These are phyloP conservation scores for Citrus sp. DNA, from an alignment of 345 rosid species.

Conservation along the genomic window DNA sequence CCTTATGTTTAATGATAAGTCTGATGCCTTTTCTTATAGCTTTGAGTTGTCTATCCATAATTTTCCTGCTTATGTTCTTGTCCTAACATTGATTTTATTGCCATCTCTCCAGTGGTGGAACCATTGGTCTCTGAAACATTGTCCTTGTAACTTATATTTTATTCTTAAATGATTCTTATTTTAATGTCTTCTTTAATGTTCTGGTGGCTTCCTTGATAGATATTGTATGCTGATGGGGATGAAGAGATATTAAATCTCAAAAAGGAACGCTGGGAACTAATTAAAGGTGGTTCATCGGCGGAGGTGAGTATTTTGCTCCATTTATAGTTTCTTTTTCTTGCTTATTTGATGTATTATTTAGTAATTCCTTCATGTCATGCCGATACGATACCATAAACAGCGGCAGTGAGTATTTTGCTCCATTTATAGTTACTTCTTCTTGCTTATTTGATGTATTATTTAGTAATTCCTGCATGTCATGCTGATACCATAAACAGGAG, in stretches of 20 bases:
- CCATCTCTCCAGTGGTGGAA: not conserved
- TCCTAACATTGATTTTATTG: not conserved
- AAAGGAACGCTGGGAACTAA: conserved; percentile 53
- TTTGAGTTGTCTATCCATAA: not conserved
- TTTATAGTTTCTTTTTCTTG: conserved; percentile 15
- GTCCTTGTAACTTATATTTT: not conserved
- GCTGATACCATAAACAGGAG: conserved; percentile 30
- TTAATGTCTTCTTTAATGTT: not conserved
- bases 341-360: conserved; percentile 4
- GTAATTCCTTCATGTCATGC: not conserved
- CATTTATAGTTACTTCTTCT: conserved; percentile 17
- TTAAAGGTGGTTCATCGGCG: conserved; percentile 25
- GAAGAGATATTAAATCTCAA: conserved; percentile 56
- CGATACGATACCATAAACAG: conserved; percentile 6
- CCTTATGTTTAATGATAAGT: not conserved
- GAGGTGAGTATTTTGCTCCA: conserved; percentile 23
- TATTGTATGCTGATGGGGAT: conserved; percentile 68
- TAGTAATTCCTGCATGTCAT: not conserved
- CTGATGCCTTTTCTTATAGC: not conserved
- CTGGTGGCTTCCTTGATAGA: conserved; percentile 31
- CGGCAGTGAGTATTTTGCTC: conserved; percentile 25
- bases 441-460: conserved; percentile 4
- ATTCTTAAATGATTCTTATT: not conserved
- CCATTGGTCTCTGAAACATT: not conserved
- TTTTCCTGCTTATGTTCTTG: not conserved